Evolutionary conservation across 2,329 filamentous ascomycete species (phyloP).

Genomic region (Diaporthe amygdali): DNA sequence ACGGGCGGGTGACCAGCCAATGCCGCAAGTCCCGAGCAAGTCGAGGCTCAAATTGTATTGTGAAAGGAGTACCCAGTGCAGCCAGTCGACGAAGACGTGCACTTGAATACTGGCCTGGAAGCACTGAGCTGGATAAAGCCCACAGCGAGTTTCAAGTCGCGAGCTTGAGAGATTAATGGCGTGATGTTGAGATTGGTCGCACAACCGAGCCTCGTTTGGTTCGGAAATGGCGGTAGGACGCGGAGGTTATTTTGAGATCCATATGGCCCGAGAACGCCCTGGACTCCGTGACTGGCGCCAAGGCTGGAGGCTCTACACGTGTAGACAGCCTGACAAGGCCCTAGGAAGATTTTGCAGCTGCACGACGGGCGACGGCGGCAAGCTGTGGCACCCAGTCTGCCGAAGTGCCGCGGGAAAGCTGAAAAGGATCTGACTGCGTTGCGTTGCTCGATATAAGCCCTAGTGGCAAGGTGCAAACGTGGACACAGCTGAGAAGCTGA

Average conservation of each 20-base stretch:
- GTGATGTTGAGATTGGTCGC: neutral
- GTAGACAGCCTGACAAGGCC: too few relatives aligned
- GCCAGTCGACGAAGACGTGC: neutral
- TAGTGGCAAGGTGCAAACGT: neutral
- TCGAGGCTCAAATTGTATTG: too few relatives aligned
- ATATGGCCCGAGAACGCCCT: neutral
- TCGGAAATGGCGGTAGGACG: neutral
- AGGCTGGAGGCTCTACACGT: neutral
- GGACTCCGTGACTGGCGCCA: neutral
- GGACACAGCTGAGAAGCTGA: neutral
- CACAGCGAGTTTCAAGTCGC: neutral
- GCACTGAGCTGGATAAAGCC: neutral
- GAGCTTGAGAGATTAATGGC: constrained; percentile 8
- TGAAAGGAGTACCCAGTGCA: neutral
- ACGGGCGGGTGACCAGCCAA: neutral
- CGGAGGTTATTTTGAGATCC: neutral
- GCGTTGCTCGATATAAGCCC: too few relatives aligned
- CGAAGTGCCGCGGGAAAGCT: too few relatives aligned
- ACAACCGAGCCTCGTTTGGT: neutral
- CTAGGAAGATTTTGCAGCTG: neutral
- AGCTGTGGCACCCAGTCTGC: too few relatives aligned
- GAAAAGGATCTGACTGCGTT: too few relatives aligned
- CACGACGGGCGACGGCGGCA: too few relatives aligned
- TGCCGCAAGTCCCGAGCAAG: neutral
- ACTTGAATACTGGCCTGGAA: neutral